These are phyloP conservation scores for Xylogone sp. DNA, from an alignment of 2,329 filamentous ascomycete species.

Conservation along the genomic window DNA sequence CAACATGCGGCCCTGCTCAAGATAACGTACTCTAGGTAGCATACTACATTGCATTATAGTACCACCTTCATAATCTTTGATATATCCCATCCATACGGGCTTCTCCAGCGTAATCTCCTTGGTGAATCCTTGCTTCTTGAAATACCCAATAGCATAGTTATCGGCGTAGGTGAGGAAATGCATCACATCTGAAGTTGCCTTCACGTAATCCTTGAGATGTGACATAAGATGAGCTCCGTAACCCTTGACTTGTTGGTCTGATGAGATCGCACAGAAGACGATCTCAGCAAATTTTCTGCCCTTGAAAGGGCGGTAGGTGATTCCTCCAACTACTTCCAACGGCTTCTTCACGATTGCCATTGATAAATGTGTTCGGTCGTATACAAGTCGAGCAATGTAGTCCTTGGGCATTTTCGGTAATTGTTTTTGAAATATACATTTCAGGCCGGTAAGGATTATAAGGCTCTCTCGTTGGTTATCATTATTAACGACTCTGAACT, in stretches of 20 bases:
- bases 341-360: constrained; percentile 98
- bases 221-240: constrained; percentile 98
- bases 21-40: constrained; percentile 90
- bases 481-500: constrained; percentile 98
- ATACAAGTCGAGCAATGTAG: constrained; percentile 95
- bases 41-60: constrained; percentile 99
- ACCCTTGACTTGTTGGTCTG: constrained; percentile 97
- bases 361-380: constrained; percentile 92
- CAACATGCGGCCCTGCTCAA: constrained; percentile 89
- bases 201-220: constrained; percentile 96
- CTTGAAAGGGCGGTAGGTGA: constrained; percentile 94
- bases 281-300: constrained; percentile 93
- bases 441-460: constrained; percentile 91
- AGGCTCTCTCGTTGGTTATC: constrained; percentile 83
- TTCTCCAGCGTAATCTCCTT: constrained; percentile 95
- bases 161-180: constrained; percentile 98
- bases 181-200: constrained; percentile 94
- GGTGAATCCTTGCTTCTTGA: constrained; percentile 98
- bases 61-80: constrained; percentile 98
- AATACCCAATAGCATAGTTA: constrained; percentile 98
- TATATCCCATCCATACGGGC: constrained; percentile 97
- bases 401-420: constrained; percentile 99
- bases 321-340: constrained; percentile 91
- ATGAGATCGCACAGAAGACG: constrained; percentile 96
- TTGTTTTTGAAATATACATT: constrained; percentile 98